Base-by-base conservation (phyloP, 352 stramenopile genomes). In the Pythium folliculosum region DNA sequence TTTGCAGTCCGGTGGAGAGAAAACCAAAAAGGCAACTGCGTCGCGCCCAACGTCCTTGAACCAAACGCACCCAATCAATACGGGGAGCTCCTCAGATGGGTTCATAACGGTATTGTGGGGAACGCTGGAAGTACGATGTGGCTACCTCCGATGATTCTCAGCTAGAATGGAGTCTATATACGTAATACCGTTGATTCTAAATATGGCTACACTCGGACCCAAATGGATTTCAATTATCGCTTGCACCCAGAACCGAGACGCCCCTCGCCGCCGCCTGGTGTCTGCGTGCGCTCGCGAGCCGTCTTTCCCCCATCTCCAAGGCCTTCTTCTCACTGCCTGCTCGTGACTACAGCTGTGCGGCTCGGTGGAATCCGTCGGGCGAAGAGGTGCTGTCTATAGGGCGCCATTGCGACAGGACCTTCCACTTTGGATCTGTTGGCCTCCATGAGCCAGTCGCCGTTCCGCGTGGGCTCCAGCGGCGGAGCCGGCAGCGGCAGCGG, bases 381-480 rank as follows among this genome's bases (percentile, higher is more conserved):
- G n/a, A n/a, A n/a, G n/a, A n/a, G n/a, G n/a, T n/a, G n/a, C n/a
- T 32, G 27, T 32, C 27, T 32, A 5, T 32, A 5, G 2, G 27
- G 27, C 27, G 27, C 2, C 27, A 32, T 32, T 32, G 27, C 27
- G 27, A 5, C 27, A 32, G 5, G 27, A 32, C 27, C 27, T 32
- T n/a, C n/a, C n/a, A n/a, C n/a, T n/a, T 32, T 32, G 27, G 2
- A 32, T 2, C 5, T 32, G 27, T 5, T 2, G 5, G 27, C 27
- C 27, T 32, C 27, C 27, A 75, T 75, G 69, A 75, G 69, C 53
- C 69, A 68, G 49, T 75, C 63, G 40, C 63, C 69, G 35, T 71
- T 67, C 52, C 57, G 69, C 21, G 38, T 61, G 22, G 50, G 63
- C 45, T 45, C 40, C 9, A 62, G 58, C 59, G 55, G 53, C 8